phyloP scores from a whole-genome alignment of 2,329 filamentous ascomycete genomes.

The Drechslerella dactyloides region DNA sequence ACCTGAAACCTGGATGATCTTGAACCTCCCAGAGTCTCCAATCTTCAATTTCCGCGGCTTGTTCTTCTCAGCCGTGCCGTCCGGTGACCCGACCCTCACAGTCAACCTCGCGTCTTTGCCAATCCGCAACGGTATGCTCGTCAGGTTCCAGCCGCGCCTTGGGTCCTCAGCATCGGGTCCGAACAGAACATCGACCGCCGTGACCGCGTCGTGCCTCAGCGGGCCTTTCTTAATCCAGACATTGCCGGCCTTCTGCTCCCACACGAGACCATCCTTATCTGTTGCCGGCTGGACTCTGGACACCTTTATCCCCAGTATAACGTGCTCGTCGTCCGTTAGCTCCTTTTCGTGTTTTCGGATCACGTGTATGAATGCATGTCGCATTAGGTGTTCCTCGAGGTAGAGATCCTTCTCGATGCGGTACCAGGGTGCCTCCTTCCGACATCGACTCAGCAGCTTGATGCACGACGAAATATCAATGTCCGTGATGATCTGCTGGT shows the following conservation, averaged over 20 bases:
- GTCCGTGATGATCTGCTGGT: slow-evolving; percentile 84
- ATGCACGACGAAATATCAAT: slow-evolving; percentile 79
- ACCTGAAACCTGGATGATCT: slow-evolving; percentile 88
- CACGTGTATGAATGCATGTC: slow-evolving; percentile 80
- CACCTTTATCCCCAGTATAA: slow-evolving; percentile 79
- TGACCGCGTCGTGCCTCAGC: slow-evolving; percentile 65
- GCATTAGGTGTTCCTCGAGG: slow-evolving; percentile 74
- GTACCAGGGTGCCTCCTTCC: slow-evolving; percentile 71
- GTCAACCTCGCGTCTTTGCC: slow-evolving; percentile 65
- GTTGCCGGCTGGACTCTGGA: slow-evolving; percentile 72
- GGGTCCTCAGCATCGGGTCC: slow-evolving; percentile 91
- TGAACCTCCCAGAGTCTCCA: slow-evolving; percentile 88
- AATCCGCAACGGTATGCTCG: slow-evolving; percentile 60
- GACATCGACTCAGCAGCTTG: slow-evolving; percentile 69
- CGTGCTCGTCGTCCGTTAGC: slow-evolving; percentile 71
- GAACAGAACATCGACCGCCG: slow-evolving; percentile 83
- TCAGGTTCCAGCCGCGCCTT: slow-evolving; percentile 80
- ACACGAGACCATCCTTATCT: slow-evolving; percentile 65
- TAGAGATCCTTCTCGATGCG: slow-evolving; percentile 86
- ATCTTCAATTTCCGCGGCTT: slow-evolving; percentile 78
- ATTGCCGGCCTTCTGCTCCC: slow-evolving; percentile 78
- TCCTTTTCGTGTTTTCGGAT: slow-evolving; percentile 86
- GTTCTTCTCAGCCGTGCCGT: slow-evolving; percentile 59
- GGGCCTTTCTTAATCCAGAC: slow-evolving; percentile 82
- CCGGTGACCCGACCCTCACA: slow-evolving; percentile 73